These are phyloP conservation scores for Nannochloropsis gaditana DNA, from an alignment of 108 stramenopile genomes.

Conservation along the genomic window DNA sequence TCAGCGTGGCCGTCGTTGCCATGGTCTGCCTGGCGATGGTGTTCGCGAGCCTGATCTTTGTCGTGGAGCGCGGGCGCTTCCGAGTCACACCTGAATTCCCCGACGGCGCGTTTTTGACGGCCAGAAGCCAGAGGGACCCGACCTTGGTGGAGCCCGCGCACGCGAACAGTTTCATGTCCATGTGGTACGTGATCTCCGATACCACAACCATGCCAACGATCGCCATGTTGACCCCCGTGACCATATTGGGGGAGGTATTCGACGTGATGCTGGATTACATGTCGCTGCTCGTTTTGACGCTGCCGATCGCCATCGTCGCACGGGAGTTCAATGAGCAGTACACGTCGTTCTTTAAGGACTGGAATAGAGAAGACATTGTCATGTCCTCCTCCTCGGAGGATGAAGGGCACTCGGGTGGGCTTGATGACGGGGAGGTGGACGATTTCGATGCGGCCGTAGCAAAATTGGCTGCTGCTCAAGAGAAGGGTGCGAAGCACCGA, in stretches of 20 bases:
- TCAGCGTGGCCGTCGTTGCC: neutral
- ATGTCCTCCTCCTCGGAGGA: neutral
- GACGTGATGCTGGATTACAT: conserved; percentile 9
- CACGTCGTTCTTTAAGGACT: neutral
- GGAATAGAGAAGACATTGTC: neutral
- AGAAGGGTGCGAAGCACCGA: neutral
- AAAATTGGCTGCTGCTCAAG: neutral
- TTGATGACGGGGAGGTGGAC: neutral
- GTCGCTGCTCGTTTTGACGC: conserved; percentile 6
- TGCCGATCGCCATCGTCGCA: neutral
- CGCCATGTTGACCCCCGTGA: conserved; percentile 3
- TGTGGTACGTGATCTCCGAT: conserved; percentile 12
- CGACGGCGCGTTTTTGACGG: neutral
- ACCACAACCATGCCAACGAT: neutral
- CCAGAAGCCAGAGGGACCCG: neutral
- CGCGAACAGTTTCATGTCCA: neutral
- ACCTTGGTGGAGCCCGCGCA: neutral
- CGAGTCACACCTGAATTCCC: neutral
- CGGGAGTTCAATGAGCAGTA: conserved; percentile 1
- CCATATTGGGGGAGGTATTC: neutral
- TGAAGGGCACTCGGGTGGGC: neutral
- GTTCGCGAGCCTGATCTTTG: neutral
- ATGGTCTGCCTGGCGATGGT: conserved; percentile 1
- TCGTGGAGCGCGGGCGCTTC: neutral
- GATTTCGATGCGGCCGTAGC: neutral